phyloP scores from a whole-genome alignment of 768 basidiomycete genomes.

The Artomyces pyxidatus region DNA sequence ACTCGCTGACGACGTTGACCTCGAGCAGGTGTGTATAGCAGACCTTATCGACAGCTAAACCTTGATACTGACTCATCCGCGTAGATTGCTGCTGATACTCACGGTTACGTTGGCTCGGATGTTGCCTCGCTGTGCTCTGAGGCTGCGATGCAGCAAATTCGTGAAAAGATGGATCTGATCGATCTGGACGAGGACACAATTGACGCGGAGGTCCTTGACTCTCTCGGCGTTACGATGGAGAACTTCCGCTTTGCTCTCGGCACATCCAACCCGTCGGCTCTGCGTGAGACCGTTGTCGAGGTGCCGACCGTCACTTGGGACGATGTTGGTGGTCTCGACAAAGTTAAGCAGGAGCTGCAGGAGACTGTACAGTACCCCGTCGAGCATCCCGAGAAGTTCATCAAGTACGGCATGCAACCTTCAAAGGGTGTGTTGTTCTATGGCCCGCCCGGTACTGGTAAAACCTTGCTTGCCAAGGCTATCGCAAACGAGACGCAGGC shows the following conservation, averaged over 20 bases:
- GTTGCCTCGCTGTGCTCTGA: slow-evolving; percentile 96
- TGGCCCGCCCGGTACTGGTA: slow-evolving; percentile 99
- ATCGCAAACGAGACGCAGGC: slow-evolving; percentile 99
- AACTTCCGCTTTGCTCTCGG: slow-evolving; percentile 99
- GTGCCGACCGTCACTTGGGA: slow-evolving; percentile 98
- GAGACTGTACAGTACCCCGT: slow-evolving; percentile 99
- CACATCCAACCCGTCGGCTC: slow-evolving; percentile 93
- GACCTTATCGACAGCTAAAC: too few relatives aligned
- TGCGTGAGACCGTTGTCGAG: slow-evolving; percentile 98
- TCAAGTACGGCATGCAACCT: slow-evolving; percentile 99
- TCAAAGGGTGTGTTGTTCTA: slow-evolving; percentile 99
- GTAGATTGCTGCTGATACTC: slow-evolving; percentile 99
- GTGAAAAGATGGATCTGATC: slow-evolving; percentile 99
- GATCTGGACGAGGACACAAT: slow-evolving; percentile 97
- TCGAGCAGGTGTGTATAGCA: slow-evolving; percentile 83
- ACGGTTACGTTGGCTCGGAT: slow-evolving; percentile 99
- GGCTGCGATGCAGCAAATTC: slow-evolving; percentile 99
- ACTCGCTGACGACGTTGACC: slow-evolving; percentile 89
- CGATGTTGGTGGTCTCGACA: slow-evolving; percentile 98
- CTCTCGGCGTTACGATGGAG: slow-evolving; percentile 99
- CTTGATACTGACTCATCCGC: too few relatives aligned
- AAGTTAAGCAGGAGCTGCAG: slow-evolving; percentile 98
- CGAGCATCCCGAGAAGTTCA: slow-evolving; percentile 99
- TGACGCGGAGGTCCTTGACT: slow-evolving; percentile 98
- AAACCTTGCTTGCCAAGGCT: slow-evolving; percentile 96